These are phyloP conservation scores for Dillenia suffruticosa DNA, from an alignment of 164 flowering plant genomes.

Conservation along the genomic window DNA sequence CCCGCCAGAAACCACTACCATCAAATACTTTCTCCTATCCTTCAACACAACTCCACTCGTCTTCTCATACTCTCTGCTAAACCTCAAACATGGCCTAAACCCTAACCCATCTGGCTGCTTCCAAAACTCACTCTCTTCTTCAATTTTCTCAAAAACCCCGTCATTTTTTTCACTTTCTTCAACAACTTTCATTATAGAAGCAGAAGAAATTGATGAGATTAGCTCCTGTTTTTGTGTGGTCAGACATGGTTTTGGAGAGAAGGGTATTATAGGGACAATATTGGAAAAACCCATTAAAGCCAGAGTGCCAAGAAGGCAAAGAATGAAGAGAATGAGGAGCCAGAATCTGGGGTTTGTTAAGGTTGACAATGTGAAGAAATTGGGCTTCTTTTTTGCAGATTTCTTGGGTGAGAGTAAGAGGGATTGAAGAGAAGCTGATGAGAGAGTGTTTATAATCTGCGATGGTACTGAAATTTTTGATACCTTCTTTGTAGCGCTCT, in stretches of 20 bases:
- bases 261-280: conserved; percentile 38
- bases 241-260: conserved; percentile 43
- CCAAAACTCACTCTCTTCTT: conserved; percentile 57
- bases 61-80: conserved; percentile 46
- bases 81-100: conserved; percentile 67
- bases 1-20: conserved; percentile 96
- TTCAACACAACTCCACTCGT: conserved; percentile 35
- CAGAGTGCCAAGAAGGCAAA: conserved; percentile 49
- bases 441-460: conserved; percentile 34
- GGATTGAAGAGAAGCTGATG: conserved; percentile 45
- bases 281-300: conserved; percentile 24
- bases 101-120: conserved; percentile 85
- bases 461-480: conserved; percentile 54
- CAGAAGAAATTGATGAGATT: conserved; percentile 7
- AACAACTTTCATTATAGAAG: not conserved
- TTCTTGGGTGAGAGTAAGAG: conserved; percentile 37
- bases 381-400: conserved; percentile 12
- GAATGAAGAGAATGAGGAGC: conserved; percentile 35
- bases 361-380: conserved; percentile 11
- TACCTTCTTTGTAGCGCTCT: conserved; percentile 27
- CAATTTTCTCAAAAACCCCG: conserved; percentile 5
- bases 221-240: conserved; percentile 10
- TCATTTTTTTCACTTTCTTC: not conserved
- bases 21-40: conserved; percentile 60
- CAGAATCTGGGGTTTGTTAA: conserved; percentile 38